These are phyloP conservation scores for Cydonia oblonga DNA, from an alignment of 331 rosid genomes.

Conservation along the genomic window DNA sequence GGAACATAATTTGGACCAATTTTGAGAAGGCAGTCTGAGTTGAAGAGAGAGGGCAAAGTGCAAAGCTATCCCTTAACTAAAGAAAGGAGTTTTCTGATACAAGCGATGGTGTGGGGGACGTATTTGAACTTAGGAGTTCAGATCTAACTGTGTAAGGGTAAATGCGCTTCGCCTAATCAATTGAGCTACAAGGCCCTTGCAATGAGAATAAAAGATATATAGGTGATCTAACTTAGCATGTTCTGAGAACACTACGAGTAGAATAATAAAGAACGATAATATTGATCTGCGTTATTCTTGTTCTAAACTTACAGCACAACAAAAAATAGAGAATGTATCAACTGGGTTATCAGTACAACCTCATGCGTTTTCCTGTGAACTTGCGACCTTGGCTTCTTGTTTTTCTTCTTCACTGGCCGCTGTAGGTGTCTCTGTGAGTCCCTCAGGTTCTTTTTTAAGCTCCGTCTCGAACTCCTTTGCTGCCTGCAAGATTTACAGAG, in stretches of 20 bases:
- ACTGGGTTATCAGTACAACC: conserved; percentile 9
- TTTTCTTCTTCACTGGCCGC: conserved; percentile 44
- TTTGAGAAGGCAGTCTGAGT: neutral
- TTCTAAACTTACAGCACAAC: neutral
- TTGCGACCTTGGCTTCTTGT: conserved; percentile 45
- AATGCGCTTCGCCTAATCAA: neutral
- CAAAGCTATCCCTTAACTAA: neutral
- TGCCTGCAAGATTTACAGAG: conserved; percentile 48
- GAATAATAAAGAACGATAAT: neutral
- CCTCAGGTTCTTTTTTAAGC: conserved; percentile 66
- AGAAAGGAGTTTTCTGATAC: neutral
- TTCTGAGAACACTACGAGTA: neutral
- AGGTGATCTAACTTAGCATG: neutral
- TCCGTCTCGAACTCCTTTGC: conserved; percentile 96
- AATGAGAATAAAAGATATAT: neutral
- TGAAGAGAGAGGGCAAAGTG: neutral
- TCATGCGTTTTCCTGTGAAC: conserved; percentile 69
- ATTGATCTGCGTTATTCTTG: neutral
- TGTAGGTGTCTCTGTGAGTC: conserved; percentile 32
- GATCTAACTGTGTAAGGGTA: neutral
- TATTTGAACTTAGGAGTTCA: neutral
- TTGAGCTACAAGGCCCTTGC: neutral
- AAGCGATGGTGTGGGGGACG: neutral
- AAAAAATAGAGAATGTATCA: neutral
- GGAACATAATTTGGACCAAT: neutral